These are phyloP conservation scores for Alternaria hordeiaustralica DNA, from an alignment of 2,329 filamentous ascomycete genomes.

Conservation along the genomic window DNA sequence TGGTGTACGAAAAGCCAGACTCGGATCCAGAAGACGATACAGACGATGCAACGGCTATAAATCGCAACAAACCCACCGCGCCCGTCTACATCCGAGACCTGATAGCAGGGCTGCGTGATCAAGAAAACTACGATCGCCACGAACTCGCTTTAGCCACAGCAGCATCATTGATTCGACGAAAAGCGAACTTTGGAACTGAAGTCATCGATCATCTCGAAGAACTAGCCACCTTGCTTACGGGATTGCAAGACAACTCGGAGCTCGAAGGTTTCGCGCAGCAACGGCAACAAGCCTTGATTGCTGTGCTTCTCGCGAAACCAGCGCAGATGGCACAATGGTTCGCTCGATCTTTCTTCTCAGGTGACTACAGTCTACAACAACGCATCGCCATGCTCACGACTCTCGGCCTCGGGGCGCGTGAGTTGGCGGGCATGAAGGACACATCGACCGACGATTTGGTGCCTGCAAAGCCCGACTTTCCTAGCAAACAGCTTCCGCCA, in stretches of 20 bases:
- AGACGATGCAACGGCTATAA: conserved; percentile 86
- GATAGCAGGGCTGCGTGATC: conserved; percentile 77
- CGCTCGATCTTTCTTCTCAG: conserved; percentile 83
- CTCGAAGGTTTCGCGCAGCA: conserved; percentile 74
- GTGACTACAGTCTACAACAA: conserved; percentile 88
- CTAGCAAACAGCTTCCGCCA: conserved; percentile 78
- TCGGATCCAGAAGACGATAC: conserved; percentile 91
- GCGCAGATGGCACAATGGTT: conserved; percentile 83
- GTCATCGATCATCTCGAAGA: conserved; percentile 84
- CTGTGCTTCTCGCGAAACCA: conserved; percentile 78
- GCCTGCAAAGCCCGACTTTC: conserved; percentile 63
- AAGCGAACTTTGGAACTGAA: conserved; percentile 86
- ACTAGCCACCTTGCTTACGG: conserved; percentile 76
- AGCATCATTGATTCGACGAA: conserved; percentile 81
- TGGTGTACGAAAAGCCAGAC: conserved; percentile 82
- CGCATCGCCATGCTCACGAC: conserved; percentile 81
- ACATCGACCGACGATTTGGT: conserved; percentile 56
- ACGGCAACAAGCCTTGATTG: conserved; percentile 80
- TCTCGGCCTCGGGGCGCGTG: conserved; percentile 80
- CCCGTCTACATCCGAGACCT: conserved; percentile 93
- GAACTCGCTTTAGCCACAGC: conserved; percentile 79
- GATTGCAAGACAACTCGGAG: conserved; percentile 85
- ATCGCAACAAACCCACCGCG: conserved; percentile 79
- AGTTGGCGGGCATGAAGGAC: conserved; percentile 78
- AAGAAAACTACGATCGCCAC: conserved; percentile 84